These are phyloP conservation scores for Heritiera littoralis DNA, from an alignment of 345 rosid species.

Conservation along the genomic window DNA sequence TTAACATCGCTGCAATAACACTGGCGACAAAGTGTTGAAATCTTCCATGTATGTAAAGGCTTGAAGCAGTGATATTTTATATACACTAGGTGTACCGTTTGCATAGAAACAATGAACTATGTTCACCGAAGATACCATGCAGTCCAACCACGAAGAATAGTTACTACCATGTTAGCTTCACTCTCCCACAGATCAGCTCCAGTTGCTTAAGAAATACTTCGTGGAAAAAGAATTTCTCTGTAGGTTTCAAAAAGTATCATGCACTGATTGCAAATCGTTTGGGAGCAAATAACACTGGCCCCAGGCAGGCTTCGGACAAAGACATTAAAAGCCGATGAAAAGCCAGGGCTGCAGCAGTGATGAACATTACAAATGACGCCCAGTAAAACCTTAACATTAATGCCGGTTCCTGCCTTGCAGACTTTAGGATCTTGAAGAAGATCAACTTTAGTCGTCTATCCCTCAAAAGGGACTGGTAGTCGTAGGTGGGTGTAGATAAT, in stretches of 20 bases:
- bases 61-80: neutral
- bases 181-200: neutral
- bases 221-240: neutral
- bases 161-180: neutral
- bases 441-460: conserved; percentile 77
- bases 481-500: conserved; percentile 37
- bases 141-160: neutral
- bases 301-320: conserved; percentile 48
- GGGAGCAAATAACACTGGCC: conserved; percentile 44
- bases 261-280: conserved; percentile 46
- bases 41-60: neutral
- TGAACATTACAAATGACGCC: conserved; percentile 50
- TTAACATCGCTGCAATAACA: neutral
- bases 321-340: conserved; percentile 59
- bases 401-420: conserved; percentile 57
- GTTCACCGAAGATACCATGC: neutral
- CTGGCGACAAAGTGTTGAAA: neutral
- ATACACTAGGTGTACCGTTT: neutral
- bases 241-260: conserved; percentile 1
- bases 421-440: conserved; percentile 46
- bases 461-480: conserved; percentile 45
- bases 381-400: conserved; percentile 63
- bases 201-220: neutral
- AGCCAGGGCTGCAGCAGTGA: conserved; percentile 66
- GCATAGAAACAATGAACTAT: too few species aligned